Percentiles rank a stretch among this genome's conserved stretches.
Conservation (phyloP, 192 early-diverging fungal genomes). For the Backusella australiensis region DNA sequence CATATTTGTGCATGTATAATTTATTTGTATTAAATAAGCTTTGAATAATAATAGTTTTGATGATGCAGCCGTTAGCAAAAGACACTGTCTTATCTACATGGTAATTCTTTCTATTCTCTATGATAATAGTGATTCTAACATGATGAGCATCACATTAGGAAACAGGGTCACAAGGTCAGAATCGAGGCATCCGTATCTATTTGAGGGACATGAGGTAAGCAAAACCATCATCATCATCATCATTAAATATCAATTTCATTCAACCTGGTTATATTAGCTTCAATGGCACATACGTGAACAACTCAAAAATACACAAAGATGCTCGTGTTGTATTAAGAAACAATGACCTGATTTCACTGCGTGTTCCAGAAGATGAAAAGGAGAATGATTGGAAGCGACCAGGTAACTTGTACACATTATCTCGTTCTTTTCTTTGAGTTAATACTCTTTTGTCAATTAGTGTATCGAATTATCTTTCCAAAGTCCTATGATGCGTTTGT, state of each 20-base stretch:
- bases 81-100: constrained; percentile 21
- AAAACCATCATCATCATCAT: too few relatives aligned
- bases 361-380: background rate
- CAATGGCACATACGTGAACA: constrained; percentile 18
- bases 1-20: too few relatives aligned
- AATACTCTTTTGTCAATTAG: background rate
- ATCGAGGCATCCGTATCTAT: constrained; percentile 18
- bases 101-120: background rate
- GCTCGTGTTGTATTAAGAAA: constrained; percentile 1
- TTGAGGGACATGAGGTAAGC: constrained; percentile 12
- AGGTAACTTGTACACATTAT: background rate
- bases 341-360: background rate
- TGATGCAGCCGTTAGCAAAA: background rate
- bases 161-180: background rate
- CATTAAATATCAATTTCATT: too few relatives aligned
- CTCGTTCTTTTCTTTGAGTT: background rate
- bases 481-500: background rate
- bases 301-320: background rate
- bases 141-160: background rate
- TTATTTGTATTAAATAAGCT: background rate
- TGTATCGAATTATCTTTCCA: constrained; percentile 7
- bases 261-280: background rate
- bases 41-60: background rate
- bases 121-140: background rate
- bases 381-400: background rate